phyloP scores from a whole-genome alignment of 2,329 filamentous ascomycete species.

The Fusarium humuli region DNA sequence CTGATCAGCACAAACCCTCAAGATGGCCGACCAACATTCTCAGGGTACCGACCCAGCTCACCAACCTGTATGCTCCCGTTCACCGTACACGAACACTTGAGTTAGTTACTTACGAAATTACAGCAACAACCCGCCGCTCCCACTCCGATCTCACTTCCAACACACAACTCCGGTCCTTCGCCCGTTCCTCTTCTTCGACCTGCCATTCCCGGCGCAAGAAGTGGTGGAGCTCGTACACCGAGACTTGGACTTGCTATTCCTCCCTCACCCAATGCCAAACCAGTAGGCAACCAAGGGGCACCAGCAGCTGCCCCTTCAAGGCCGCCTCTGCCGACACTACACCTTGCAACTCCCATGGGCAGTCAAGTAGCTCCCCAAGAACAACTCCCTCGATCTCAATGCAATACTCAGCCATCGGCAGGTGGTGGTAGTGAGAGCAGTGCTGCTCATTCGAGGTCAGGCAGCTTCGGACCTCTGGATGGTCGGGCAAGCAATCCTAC shows the following conservation, averaged over 20 bases:
- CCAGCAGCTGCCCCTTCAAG: constrained; percentile 51
- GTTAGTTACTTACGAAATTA: constrained; percentile 30
- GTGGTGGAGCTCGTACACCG: constrained; percentile 73
- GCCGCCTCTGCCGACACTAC: constrained; percentile 79
- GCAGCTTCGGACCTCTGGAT: constrained; percentile 83
- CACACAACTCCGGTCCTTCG: constrained; percentile 60
- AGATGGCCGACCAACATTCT: constrained; percentile 44
- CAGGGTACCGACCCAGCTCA: constrained; percentile 39
- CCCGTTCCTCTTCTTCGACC: constrained; percentile 85
- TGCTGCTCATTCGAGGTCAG: constrained; percentile 81
- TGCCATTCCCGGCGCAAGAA: constrained; percentile 78
- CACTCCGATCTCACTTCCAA: constrained; percentile 48
- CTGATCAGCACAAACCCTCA: constrained; percentile 22
- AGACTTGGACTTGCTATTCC: constrained; percentile 91
- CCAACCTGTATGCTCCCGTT: constrained; percentile 39
- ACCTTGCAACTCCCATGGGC: constrained; percentile 89
- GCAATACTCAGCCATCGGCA: constrained; percentile 70
- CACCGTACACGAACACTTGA: neutral
- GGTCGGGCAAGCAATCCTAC: constrained; percentile 83
- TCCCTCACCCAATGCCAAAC: constrained; percentile 83
- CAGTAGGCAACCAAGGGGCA: constrained; percentile 68
- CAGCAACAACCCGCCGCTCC: constrained; percentile 40
- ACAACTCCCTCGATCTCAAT: constrained; percentile 65
- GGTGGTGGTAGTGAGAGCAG: constrained; percentile 85
- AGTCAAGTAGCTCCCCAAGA: constrained; percentile 79